Evolutionary conservation across 179 eudicot genomes (phyloP).

Genomic region (Heliamphora pulchella): DNA sequence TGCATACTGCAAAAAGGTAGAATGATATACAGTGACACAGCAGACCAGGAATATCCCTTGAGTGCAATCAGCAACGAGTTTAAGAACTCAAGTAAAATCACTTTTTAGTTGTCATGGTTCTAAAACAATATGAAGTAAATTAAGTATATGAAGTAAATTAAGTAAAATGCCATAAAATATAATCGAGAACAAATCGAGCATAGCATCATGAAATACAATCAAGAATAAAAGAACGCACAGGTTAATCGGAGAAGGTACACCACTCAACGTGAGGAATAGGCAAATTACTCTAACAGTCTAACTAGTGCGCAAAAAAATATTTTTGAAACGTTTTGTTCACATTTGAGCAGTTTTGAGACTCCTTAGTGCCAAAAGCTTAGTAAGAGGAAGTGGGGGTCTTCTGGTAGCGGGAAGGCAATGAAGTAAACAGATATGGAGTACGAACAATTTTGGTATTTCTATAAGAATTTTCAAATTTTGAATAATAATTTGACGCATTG

Average conservation of each 20-base stretch:
- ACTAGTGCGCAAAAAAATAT: background rate
- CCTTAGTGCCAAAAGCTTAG: too few relatives aligned
- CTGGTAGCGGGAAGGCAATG: too few relatives aligned
- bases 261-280: background rate
- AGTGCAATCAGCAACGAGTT: slow-evolving; percentile 11
- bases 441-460: too few relatives aligned
- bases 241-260: background rate
- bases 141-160: background rate
- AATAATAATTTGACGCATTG: background rate
- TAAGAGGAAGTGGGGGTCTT: too few relatives aligned
- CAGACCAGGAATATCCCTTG: background rate
- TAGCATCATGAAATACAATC: background rate
- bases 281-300: background rate
- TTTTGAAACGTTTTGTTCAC: background rate
- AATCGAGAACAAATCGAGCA: background rate
- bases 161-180: background rate
- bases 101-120: background rate
- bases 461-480: background rate
- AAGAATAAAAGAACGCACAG: background rate
- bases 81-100: slow-evolving; percentile 11
- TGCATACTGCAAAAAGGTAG: slow-evolving; percentile 63
- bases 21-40: background rate
- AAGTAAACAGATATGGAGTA: too few relatives aligned
- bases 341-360: too few relatives aligned
- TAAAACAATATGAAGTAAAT: too few relatives aligned